Percentiles rank a stretch among this genome's conserved stretches.
phyloP scores from a whole-genome alignment of 345 rosid genomes.

The Eucalyptus regnans region DNA sequence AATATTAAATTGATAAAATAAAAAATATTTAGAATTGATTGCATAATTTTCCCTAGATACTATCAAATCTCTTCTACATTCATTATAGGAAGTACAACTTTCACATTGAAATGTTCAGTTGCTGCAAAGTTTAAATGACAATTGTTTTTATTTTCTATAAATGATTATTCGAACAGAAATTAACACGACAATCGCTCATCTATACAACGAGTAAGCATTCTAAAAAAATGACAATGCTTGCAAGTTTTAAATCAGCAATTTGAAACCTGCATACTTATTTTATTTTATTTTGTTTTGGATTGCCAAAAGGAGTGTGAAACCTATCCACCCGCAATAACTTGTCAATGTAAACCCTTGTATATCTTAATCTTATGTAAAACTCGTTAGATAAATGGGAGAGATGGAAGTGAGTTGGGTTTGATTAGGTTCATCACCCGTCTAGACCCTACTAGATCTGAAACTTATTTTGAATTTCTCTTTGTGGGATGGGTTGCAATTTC shows the following conservation, averaged over 20 bases:
- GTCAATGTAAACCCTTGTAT: not conserved
- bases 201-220: not conserved
- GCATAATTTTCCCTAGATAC: fast-evolving
- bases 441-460: not conserved
- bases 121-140: not conserved
- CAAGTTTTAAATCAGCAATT: not conserved
- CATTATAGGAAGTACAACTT: not conserved
- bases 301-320: not conserved
- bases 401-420: not conserved
- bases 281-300: not conserved
- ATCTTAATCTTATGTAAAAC: not conserved
- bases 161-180: not conserved
- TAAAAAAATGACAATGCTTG: not conserved
- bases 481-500: not conserved
- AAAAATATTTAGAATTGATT: not conserved
- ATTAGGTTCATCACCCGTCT: not conserved
- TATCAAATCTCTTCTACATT: not conserved
- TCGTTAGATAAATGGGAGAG: not conserved
- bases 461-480: not conserved
- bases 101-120: not conserved
- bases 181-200: not conserved
- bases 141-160: not conserved
- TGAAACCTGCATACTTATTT: not conserved
- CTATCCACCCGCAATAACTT: not conserved
- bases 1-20: not conserved